These are phyloP conservation scores for Fusarium decemcellulare DNA, from an alignment of 2,329 filamentous ascomycete genomes.

Conservation along the genomic window DNA sequence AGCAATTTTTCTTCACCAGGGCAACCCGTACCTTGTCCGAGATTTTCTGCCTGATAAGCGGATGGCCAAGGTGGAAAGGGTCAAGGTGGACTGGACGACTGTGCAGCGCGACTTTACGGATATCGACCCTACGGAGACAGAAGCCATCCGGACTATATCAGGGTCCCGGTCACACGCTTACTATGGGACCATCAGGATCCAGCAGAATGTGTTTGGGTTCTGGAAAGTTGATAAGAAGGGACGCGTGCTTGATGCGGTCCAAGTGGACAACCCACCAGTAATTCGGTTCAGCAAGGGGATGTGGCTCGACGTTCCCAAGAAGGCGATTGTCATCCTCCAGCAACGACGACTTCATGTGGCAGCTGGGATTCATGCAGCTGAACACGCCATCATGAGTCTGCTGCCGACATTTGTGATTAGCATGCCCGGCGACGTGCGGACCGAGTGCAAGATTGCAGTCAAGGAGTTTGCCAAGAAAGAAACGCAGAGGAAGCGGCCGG, in stretches of 20 bases:
- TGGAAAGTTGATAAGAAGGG: slow-evolving; percentile 94
- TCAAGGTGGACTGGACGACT: slow-evolving; percentile 96
- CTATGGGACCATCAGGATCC: slow-evolving; percentile 88
- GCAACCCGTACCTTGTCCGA: slow-evolving; percentile 91
- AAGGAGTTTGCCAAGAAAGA: slow-evolving; percentile 87
- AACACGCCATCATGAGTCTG: slow-evolving; percentile 89
- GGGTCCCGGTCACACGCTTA: slow-evolving; percentile 79
- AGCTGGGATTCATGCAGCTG: slow-evolving; percentile 92
- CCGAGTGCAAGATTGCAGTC: slow-evolving; percentile 90
- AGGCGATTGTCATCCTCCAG: slow-evolving; percentile 83
- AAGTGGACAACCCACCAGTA: slow-evolving; percentile 94
- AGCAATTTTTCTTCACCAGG: slow-evolving; percentile 96
- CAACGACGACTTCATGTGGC: slow-evolving; percentile 83
- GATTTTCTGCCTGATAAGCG: slow-evolving; percentile 86
- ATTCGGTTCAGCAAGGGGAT: slow-evolving; percentile 88
- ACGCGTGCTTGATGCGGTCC: slow-evolving; percentile 89
- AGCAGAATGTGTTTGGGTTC: slow-evolving; percentile 93
- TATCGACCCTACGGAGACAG: slow-evolving; percentile 92
- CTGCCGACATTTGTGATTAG: slow-evolving; percentile 93
- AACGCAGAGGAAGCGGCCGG: slow-evolving; percentile 84
- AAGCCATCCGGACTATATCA: slow-evolving; percentile 82
- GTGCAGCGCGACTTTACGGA: slow-evolving; percentile 94
- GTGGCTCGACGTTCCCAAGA: slow-evolving; percentile 92
- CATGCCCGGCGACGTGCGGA: slow-evolving; percentile 91
- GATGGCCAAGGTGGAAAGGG: slow-evolving; percentile 89